A percentile compares a stretch with the other conserved stretches of the same genome.
Conservation (phyloP, 495 filamentous ascomycete species). For the Arthonia radiata region DNA sequence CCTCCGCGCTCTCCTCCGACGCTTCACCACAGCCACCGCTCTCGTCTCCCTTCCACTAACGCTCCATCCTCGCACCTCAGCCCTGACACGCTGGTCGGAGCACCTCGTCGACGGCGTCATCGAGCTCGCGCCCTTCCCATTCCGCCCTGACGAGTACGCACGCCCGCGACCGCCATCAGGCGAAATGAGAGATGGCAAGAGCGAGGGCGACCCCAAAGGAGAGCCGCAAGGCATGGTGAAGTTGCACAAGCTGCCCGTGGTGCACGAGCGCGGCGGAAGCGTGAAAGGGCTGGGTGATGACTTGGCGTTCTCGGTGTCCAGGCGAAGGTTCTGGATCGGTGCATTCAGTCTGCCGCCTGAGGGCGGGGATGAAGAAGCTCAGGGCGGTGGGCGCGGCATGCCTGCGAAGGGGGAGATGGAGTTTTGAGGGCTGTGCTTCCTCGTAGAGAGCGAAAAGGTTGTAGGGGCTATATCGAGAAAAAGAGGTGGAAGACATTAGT, state of each 20-base stretch:
- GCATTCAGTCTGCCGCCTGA: slow-evolving; percentile 75
- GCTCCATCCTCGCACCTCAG: slow-evolving; percentile 54
- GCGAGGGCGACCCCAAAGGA: no score
- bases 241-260: slow-evolving; percentile 56
- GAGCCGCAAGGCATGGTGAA: slow-evolving; percentile 67
- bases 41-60: slow-evolving; percentile 60
- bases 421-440: slow-evolving; percentile 23
- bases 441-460: slow-evolving; percentile 1
- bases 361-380: slow-evolving; percentile 51
- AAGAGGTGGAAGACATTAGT: slow-evolving; percentile 9
- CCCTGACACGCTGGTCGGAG: slow-evolving; percentile 72
- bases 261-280: slow-evolving; percentile 59
- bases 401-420: slow-evolving; percentile 43
- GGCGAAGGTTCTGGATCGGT: slow-evolving; percentile 62
- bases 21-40: slow-evolving; percentile 38
- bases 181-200: slow-evolving; percentile 39
- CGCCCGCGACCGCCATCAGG: slow-evolving; percentile 74
- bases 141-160: slow-evolving; percentile 34
- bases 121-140: slow-evolving; percentile 63
- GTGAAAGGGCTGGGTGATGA: slow-evolving; percentile 46
- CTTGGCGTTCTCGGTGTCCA: slow-evolving; percentile 68
- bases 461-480: slow-evolving; percentile 1
- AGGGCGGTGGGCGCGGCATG: slow-evolving; percentile 21
- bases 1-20: slow-evolving; percentile 46
- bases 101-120: slow-evolving; percentile 64